These are phyloP conservation scores for Mycena kentingensis DNA, from an alignment of 768 basidiomycete species.

Conservation along the genomic window DNA sequence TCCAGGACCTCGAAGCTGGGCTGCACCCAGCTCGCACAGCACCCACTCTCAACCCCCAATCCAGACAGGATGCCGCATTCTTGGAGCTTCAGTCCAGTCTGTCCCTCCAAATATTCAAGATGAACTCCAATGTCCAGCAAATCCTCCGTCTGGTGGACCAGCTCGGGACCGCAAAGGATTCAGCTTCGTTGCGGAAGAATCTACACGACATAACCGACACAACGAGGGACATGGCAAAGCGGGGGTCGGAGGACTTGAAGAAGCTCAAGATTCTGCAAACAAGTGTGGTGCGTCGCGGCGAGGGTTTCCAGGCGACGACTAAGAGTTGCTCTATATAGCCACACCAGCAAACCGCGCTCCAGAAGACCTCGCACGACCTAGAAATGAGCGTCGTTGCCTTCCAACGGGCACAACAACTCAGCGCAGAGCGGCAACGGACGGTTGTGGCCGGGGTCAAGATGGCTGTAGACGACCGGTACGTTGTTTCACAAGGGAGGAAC, in stretches of 20 bases:
- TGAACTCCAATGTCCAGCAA: conserved; percentile 95
- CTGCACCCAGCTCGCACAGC: conserved; percentile 28
- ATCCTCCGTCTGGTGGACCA: conserved; percentile 93
- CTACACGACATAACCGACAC: conserved; percentile 93
- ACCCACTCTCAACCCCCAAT: conserved; percentile 42
- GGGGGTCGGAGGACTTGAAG: conserved; percentile 92
- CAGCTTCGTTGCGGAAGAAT: conserved; percentile 73
- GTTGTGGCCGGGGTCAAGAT: conserved; percentile 86
- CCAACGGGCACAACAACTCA: conserved; percentile 87
- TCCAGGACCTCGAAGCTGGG: conserved; percentile 56
- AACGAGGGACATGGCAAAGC: conserved; percentile 94
- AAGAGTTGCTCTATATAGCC: conserved; percentile 45
- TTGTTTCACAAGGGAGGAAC: too few relatives aligned
- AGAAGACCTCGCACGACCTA: conserved; percentile 93
- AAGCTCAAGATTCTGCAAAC: conserved; percentile 71
- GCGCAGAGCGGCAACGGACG: conserved; percentile 85
- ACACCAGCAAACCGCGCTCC: conserved; percentile 76
- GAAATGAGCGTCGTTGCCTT: conserved; percentile 87
- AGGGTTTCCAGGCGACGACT: background rate
- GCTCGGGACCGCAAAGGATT: conserved; percentile 83
- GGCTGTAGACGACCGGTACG: conserved; percentile 65
- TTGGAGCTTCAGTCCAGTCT: conserved; percentile 75
- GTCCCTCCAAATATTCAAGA: conserved; percentile 96
- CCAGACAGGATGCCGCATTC: conserved; percentile 74
- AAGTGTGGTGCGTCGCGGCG: conserved; percentile 52